Evolutionary conservation across 805 yeast species (phyloP).

Genomic region (Deakozyma indianensis): DNA sequence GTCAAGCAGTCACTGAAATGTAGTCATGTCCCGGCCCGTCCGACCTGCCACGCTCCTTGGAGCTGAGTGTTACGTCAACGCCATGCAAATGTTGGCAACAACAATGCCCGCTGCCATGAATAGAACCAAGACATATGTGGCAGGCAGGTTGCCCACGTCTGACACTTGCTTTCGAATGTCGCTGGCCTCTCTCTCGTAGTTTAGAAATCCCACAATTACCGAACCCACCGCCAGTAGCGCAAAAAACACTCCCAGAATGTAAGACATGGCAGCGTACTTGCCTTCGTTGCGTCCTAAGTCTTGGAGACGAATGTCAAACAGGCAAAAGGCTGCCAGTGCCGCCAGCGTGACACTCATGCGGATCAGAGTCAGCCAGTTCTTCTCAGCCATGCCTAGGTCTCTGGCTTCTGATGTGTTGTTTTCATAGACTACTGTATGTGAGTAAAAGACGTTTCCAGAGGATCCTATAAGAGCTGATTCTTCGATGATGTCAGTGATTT

Average conservation of each 20-base stretch:
- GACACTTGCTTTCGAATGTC: background rate
- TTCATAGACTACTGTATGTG: background rate
- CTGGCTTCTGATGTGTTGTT: background rate
- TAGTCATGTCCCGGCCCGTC: no score
- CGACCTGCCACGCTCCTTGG: no score
- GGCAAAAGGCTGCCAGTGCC: background rate
- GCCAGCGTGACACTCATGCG: background rate
- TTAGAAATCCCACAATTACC: background rate
- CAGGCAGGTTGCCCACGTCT: background rate
- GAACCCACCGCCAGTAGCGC: background rate
- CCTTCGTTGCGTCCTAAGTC: background rate
- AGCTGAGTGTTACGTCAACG: background rate
- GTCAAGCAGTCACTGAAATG: no score
- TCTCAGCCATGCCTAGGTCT: background rate
- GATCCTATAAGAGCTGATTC: no score
- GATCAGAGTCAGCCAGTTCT: background rate
- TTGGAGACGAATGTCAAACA: background rate
- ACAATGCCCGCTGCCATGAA: background rate
- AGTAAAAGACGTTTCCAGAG: no score
- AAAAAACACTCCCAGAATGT: background rate
- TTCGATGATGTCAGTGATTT: no score
- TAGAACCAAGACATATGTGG: background rate
- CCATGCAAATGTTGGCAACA: background rate
- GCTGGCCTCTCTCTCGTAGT: background rate
- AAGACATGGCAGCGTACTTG: background rate